Percentiles rank a stretch among this genome's conserved stretches.
phyloP scores from a whole-genome alignment of 305 asterid genomes.

The Nicotiana rustica region DNA sequence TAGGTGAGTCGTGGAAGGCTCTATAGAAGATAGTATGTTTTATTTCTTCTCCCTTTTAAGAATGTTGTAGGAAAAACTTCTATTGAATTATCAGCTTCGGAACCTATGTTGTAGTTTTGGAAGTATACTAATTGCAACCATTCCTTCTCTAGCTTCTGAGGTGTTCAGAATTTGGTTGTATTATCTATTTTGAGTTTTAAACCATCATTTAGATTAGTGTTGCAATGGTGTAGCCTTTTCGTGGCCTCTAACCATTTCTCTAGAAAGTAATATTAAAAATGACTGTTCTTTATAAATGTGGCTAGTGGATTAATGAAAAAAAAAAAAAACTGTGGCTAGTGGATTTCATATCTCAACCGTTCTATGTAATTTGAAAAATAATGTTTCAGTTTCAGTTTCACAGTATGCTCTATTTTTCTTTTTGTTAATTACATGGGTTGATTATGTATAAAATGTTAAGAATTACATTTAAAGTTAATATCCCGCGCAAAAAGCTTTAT shows the following conservation, averaged over 20 bases:
- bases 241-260: neutral
- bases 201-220: neutral
- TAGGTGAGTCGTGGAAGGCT: neutral
- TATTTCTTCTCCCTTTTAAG: neutral
- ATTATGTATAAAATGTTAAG: neutral
- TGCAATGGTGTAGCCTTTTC: neutral
- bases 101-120: neutral
- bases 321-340: neutral
- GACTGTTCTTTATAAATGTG: neutral
- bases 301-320: neutral
- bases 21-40: neutral
- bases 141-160: conserved; percentile 11
- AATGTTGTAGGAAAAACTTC: neutral
- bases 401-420: neutral
- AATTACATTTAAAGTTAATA: neutral
- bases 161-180: neutral
- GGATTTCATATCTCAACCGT: neutral
- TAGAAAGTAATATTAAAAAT: neutral
- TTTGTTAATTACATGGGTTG: neutral
- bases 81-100: neutral
- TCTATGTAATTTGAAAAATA: neutral
- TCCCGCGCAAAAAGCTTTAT: neutral
- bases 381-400: neutral
- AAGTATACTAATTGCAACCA: neutral
- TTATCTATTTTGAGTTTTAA: neutral